Evolutionary conservation across 1,139 yeast genomes (phyloP).

Genomic region (Candida dubliniensis): DNA sequence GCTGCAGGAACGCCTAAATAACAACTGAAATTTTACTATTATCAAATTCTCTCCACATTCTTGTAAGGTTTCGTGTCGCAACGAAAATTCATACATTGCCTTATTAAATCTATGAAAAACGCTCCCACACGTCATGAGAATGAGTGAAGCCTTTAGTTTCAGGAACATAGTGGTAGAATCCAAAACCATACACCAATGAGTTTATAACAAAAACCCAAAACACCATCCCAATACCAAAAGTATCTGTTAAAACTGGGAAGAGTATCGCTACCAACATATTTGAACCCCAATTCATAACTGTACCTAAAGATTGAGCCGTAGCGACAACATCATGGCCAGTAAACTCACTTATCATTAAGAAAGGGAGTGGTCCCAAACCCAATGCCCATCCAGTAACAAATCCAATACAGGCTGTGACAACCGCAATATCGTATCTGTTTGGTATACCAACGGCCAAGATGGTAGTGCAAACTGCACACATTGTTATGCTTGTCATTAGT

Average conservation of each 20-base stretch:
- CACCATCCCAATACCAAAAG: constrained; percentile 29
- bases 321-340: constrained; percentile 73
- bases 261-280: constrained; percentile 74
- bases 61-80: no score
- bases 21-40: no score
- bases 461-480: constrained; percentile 64
- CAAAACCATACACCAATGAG: constrained; percentile 21
- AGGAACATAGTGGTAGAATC: constrained; percentile 28
- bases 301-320: constrained; percentile 84
- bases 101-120: constrained; percentile 1
- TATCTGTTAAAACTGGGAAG: constrained; percentile 56
- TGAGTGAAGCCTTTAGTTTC: constrained; percentile 33
- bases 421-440: constrained; percentile 29
- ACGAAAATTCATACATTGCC: no score
- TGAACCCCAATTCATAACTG: constrained; percentile 81
- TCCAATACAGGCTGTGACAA: constrained; percentile 60
- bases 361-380: constrained; percentile 92
- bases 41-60: no score
- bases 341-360: constrained; percentile 77
- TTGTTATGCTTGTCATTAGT: constrained; percentile 55
- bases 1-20: no score
- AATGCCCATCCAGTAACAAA: constrained; percentile 80
- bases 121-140: constrained; percentile 32
- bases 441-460: constrained; percentile 65
- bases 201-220: constrained; percentile 30